Evolutionary conservation across 305 asterid genomes (phyloP).

Genomic region (Fraxinus floribunda): DNA sequence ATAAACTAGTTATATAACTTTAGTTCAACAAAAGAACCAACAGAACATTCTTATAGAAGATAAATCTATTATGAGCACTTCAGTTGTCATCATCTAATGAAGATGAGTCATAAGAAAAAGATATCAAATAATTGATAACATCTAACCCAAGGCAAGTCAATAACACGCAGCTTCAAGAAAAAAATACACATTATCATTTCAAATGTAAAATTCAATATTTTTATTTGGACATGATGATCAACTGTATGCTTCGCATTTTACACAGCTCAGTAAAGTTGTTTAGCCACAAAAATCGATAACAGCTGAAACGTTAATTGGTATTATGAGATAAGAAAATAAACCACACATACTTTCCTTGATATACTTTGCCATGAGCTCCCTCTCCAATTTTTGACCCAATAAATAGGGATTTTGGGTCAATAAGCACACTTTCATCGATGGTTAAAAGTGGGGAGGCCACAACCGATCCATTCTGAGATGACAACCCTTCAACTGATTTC

Average conservation of each 20-base stretch:
- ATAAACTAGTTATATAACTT: not conserved
- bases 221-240: not conserved
- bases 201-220: not conserved
- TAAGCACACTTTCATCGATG: constrained; percentile 73
- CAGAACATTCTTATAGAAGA: not conserved
- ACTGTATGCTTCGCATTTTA: not conserved
- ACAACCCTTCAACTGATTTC: constrained; percentile 51
- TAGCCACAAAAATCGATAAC: not conserved
- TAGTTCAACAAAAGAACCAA: not conserved
- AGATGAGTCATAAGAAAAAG: not conserved
- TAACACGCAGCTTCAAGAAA: not conserved
- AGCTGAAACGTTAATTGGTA: not conserved
- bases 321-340: not conserved
- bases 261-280: not conserved
- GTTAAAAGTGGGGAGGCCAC: constrained; percentile 35
- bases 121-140: not conserved
- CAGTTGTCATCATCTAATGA: not conserved
- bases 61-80: not conserved
- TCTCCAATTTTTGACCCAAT: constrained; percentile 85
- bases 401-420: constrained; percentile 79
- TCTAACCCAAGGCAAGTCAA: not conserved
- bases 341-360: constrained; percentile 77
- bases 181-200: not conserved
- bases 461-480: constrained; percentile 54
- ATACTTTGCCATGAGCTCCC: constrained; percentile 98